These are phyloP conservation scores for Trypethelium eluteriae DNA, from an alignment of 495 filamentous ascomycete genomes.

Conservation along the genomic window DNA sequence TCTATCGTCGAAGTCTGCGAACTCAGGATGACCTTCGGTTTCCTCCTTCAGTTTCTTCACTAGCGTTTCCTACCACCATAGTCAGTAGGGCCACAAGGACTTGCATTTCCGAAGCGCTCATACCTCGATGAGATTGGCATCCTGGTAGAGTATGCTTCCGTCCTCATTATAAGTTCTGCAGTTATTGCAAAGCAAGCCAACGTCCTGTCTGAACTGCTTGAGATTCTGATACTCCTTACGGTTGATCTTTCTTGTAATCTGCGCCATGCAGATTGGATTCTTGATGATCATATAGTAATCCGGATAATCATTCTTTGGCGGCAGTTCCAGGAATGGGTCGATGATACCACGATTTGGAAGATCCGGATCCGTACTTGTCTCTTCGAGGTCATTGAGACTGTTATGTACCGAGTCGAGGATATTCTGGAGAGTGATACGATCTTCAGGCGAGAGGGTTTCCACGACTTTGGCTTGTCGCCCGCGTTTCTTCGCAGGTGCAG, in stretches of 20 bases:
- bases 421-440: conserved; percentile 60
- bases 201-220: conserved; percentile 70
- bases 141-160: conserved; percentile 77
- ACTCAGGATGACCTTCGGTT: conserved; percentile 62
- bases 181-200: conserved; percentile 77
- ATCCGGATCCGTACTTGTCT: conserved; percentile 48
- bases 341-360: conserved; percentile 71
- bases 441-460: conserved; percentile 46
- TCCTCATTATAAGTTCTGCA: conserved; percentile 95
- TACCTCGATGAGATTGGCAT: conserved; percentile 92
- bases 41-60: conserved; percentile 60
- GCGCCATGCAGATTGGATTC: conserved; percentile 85
- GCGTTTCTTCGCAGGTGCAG: conserved; percentile 73
- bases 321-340: conserved; percentile 86
- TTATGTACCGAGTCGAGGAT: conserved; percentile 70
- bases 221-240: conserved; percentile 80
- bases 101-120: conserved; percentile 28
- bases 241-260: conserved; percentile 89
- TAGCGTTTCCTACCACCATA: conserved; percentile 42
- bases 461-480: conserved; percentile 60
- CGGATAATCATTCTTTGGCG: conserved; percentile 75
- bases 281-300: conserved; percentile 93
- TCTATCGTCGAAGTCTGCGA: conserved; percentile 61
- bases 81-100: background rate
- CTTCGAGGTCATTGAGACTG: conserved; percentile 69